These are phyloP conservation scores for Cylindrotheca fusiformis DNA, from an alignment of 108 stramenopile species.

Conservation along the genomic window DNA sequence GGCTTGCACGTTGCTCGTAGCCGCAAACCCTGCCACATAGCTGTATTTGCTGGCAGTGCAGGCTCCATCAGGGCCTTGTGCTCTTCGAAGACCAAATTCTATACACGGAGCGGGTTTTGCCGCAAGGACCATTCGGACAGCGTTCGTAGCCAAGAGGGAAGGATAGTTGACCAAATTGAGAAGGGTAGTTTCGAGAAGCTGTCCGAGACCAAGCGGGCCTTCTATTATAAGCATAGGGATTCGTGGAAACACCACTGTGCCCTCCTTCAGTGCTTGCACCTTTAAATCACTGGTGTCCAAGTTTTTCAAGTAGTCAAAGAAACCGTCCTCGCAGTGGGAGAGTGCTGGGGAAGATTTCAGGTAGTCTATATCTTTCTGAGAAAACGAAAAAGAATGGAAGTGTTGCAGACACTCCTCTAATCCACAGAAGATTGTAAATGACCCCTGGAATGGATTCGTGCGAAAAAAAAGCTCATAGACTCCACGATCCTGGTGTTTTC, in stretches of 20 bases:
- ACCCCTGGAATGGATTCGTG: constrained; percentile 93
- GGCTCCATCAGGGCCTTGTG: constrained; percentile 98
- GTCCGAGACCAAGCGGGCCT: constrained; percentile 89
- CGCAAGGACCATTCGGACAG: constrained; percentile 92
- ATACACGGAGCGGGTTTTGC: constrained; percentile 72
- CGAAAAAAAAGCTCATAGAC: constrained; percentile 97
- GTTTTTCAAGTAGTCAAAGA: constrained; percentile 73
- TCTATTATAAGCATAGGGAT: constrained; percentile 78
- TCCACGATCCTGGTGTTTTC: constrained; percentile 70
- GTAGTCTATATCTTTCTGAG: constrained; percentile 79
- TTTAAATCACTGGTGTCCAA: constrained; percentile 43
- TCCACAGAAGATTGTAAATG: constrained; percentile 94
- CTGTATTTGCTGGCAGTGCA: constrained; percentile 88
- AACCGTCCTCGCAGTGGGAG: constrained; percentile 71
- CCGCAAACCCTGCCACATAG: constrained; percentile 95
- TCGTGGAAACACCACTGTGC: constrained; percentile 84
- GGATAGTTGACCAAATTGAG: constrained; percentile 95
- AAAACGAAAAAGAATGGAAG: constrained; percentile 75
- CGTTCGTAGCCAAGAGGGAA: constrained; percentile 93
- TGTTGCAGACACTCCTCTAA: constrained; percentile 83
- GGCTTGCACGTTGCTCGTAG: constrained; percentile 93
- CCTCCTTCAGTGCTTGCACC: constrained; percentile 83
- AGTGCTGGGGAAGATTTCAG: constrained; percentile 62
- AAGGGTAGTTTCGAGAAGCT: constrained; percentile 96
- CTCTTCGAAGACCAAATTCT: constrained; percentile 97